Conservation (phyloP, 1,139 yeast species). For the Yamadazyma sp. region DNA sequence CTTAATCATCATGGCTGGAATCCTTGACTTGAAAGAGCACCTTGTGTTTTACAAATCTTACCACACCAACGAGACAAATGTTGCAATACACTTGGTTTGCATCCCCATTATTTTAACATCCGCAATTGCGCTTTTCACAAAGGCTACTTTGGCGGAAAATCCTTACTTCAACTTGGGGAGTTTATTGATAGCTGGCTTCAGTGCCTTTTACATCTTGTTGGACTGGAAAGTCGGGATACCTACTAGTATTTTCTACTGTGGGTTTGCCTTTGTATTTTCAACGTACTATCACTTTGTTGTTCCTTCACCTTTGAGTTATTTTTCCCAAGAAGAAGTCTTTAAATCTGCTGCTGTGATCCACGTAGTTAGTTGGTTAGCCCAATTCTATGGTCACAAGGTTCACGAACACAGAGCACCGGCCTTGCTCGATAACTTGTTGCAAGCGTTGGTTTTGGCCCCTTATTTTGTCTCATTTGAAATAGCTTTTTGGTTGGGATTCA, state of each 20-base stretch:
- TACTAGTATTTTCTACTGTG: slow-evolving; percentile 33
- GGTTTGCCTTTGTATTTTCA: slow-evolving; percentile 15
- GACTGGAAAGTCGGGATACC: slow-evolving; percentile 46
- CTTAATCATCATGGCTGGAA: slow-evolving; percentile 21
- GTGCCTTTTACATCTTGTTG: slow-evolving; percentile 41
- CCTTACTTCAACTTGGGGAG: slow-evolving; percentile 45
- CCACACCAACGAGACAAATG: slow-evolving; percentile 70
- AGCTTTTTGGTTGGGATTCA: slow-evolving; percentile 65
- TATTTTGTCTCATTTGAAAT: slow-evolving; percentile 82
- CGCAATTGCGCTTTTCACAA: slow-evolving; percentile 42
- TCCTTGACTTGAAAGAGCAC: slow-evolving; percentile 62
- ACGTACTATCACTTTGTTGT: slow-evolving; percentile 34
- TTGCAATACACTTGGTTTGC: slow-evolving; percentile 71
- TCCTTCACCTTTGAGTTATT: slow-evolving; percentile 16
- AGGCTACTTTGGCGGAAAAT: slow-evolving; percentile 17
- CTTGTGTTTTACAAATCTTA: slow-evolving; percentile 81
- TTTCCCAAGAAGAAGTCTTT: slow-evolving; percentile 16
- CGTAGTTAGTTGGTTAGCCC: slow-evolving; percentile 72
- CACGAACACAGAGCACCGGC: slow-evolving; percentile 89
- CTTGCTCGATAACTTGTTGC: slow-evolving; percentile 73
- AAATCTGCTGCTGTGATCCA: slow-evolving; percentile 41
- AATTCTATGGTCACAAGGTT: slow-evolving; percentile 84
- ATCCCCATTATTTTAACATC: slow-evolving; percentile 76
- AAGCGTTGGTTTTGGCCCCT: slow-evolving; percentile 89
- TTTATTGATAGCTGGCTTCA: slow-evolving; percentile 33